Base-by-base conservation (phyloP, 2,329 filamentous ascomycete genomes). In the Aureobasidium lini region DNA sequence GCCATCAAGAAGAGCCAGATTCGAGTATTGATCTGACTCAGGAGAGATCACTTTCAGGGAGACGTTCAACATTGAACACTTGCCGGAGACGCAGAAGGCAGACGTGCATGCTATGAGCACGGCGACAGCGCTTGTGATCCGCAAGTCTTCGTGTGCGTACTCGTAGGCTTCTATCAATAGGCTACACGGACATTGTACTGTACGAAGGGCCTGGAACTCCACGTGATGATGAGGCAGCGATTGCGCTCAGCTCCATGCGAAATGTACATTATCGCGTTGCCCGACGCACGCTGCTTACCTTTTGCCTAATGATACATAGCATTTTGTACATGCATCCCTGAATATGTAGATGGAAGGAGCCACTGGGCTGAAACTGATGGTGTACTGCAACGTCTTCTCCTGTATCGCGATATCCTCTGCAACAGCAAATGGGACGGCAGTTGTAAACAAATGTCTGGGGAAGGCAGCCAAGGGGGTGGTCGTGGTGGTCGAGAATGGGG, bases 341-440 rank as follows among this genome's bases (percentile, higher is more conserved):
- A 23, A 13, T 29, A 40, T 43, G 39, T 54, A n/a, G 29, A 13
- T 9, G 32, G 10, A 57, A 18, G n/a, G 32, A 40, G 40, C 15
- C n/a, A 18, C 42, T 44, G 31, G 13, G 53, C 53, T 44, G 53
- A 54, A 40, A 7, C 39, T 15, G 40, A 57, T 16, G 40, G 42
- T 57, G 53, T 37, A 31, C 42, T 31, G 32, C 32, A 57, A 44
- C 53, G 53, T 36, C 40, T 46, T 11, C 37, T 36, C 42, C 40
- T 57, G 53, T 37, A 42, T 28, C 15, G 31, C 53, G 40, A 57
- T 39, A 46, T 46, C 16, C 32, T 29, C 13, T 46, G 37, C 15
- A 46, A 44, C 40, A 57, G 53, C 42, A 46, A 46, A 57, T 57
- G 53, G 42, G 31, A 29, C 31, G 53, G 53, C 32, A 37, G 53